Conservation (phyloP, 2,329 filamentous ascomycete species). For the Microdochium nivale region DNA sequence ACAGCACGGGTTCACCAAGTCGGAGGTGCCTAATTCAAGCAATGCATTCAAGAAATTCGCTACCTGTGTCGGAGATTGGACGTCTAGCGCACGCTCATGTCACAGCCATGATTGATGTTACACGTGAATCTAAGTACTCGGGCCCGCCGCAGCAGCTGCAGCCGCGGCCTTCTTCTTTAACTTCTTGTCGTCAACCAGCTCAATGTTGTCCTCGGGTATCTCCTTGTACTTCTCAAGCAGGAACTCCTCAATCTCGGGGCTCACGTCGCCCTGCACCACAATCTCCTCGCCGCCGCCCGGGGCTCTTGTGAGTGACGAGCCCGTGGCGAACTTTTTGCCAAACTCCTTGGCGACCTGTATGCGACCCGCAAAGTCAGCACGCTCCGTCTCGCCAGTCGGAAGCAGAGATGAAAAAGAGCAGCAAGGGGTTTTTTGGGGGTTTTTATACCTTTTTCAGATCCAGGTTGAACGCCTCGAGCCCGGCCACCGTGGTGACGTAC, state of each 20-base stretch:
- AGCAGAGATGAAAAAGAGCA: no score
- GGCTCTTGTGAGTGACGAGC: constrained; percentile 83
- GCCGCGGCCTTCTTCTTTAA: constrained; percentile 54
- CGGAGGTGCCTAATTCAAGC: neutral
- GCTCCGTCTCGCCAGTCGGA: no score
- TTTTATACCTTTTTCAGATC: constrained; percentile 85
- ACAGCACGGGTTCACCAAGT: neutral
- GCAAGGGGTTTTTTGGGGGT: no score
- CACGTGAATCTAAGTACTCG: neutral
- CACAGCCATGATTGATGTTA: neutral
- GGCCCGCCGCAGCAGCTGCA: neutral
- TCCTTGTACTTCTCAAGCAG: constrained; percentile 80
- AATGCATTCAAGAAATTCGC: neutral
- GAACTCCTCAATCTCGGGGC: constrained; percentile 89
- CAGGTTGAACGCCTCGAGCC: constrained; percentile 81
- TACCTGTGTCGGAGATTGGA: neutral
- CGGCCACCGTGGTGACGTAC: constrained; percentile 86
- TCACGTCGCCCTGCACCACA: constrained; percentile 94
- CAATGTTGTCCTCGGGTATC: constrained; percentile 91
- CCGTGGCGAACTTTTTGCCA: constrained; percentile 97
- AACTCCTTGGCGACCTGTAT: constrained; percentile 75
- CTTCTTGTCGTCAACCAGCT: constrained; percentile 92
- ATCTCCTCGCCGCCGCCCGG: constrained; percentile 87
- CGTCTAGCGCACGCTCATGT: neutral
- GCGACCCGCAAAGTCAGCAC: neutral